Base-by-base conservation (phyloP, 768 basidiomycete genomes). In the Mycena sanguinolenta region DNA sequence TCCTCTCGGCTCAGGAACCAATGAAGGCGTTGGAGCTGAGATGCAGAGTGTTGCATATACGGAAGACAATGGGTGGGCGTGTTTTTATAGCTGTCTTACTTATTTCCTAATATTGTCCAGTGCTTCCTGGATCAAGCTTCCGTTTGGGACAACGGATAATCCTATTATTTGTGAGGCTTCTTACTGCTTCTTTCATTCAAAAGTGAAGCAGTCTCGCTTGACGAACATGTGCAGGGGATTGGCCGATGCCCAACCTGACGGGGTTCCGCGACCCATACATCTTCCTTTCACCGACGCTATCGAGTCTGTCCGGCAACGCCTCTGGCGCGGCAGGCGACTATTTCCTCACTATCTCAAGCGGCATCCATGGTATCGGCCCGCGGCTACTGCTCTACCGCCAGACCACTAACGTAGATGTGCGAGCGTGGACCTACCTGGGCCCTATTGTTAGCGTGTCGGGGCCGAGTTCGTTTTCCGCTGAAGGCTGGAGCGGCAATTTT, bases 401-500 rank as follows among this genome's bases (percentile, higher is more conserved):
- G 60, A 71, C 64, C 27, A 71, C 53, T 53, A 71, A 71, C 36
- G 49, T 42, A 17, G 70, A 71, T 38, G 70, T 71, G 17, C 70
- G 64, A 4, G 54, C 8, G 9, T 71, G 70, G 70, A 71, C 64
- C 55, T 71, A 71, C 49, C 70, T 71, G 17, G 70, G 70, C 1
- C 70, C 70, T 9, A 8, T 71, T 25, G 27, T 71, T 13, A 63
- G 64, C 60, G 59, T 50, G 6, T 8, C 59, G 50, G 65, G n/a
- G 12, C 27, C 27, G 34, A 50, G 25, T 38, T 23, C 70, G 12
- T 71, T 71, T 55, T 71, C 64, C 34, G 23, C n/a, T n/a, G n/a
- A n/a, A n/a, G n/a, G 58, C 17, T 71, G 70, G 70, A 71, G 70
- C 55, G 70, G 70, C 12, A 71, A 71, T 21, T 66, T 65, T 13